Evolutionary conservation across 169 alveolate genomes (phyloP).

Genomic region (Cryptosporidium muris): DNA sequence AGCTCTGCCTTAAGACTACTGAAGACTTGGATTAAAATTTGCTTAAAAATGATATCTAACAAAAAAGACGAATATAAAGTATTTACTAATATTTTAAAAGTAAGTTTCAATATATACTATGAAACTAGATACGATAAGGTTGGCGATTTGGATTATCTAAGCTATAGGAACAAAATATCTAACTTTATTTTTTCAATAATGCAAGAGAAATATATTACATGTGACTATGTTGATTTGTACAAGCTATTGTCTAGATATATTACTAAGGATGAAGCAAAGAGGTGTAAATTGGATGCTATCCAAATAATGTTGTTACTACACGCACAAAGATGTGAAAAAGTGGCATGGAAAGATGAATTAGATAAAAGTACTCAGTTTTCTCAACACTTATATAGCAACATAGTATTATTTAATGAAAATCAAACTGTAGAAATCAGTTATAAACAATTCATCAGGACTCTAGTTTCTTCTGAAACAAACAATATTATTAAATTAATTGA

Average conservation of each 20-base stretch:
- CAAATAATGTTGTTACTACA: slow-evolving; percentile 3
- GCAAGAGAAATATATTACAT: too few relatives aligned
- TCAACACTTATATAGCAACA: background rate
- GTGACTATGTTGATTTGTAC: too few relatives aligned
- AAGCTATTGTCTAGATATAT: too few relatives aligned
- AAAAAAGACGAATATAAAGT: background rate
- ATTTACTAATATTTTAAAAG: too few relatives aligned
- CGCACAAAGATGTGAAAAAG: background rate
- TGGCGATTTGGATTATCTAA: too few relatives aligned
- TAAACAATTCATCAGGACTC: background rate
- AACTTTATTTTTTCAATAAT: too few relatives aligned
- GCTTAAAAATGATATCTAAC: background rate
- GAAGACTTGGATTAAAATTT: slow-evolving; percentile 28
- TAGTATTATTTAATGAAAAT: slow-evolving; percentile 2
- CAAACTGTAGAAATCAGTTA: background rate
- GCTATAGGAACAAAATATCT: too few relatives aligned
- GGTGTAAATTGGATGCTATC: background rate
- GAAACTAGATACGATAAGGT: too few relatives aligned
- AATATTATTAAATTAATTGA: background rate
- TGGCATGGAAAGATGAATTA: slow-evolving; percentile 16
- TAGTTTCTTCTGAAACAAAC: background rate
- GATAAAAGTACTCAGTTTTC: background rate
- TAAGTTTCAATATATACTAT: too few relatives aligned
- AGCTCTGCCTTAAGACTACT: slow-evolving; percentile 38
- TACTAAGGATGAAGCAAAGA: too few relatives aligned